Percentiles rank a stretch among this genome's conserved stretches.
These are phyloP conservation scores for Pyrenula massariospora DNA, from an alignment of 495 filamentous ascomycete species.

Conservation along the genomic window DNA sequence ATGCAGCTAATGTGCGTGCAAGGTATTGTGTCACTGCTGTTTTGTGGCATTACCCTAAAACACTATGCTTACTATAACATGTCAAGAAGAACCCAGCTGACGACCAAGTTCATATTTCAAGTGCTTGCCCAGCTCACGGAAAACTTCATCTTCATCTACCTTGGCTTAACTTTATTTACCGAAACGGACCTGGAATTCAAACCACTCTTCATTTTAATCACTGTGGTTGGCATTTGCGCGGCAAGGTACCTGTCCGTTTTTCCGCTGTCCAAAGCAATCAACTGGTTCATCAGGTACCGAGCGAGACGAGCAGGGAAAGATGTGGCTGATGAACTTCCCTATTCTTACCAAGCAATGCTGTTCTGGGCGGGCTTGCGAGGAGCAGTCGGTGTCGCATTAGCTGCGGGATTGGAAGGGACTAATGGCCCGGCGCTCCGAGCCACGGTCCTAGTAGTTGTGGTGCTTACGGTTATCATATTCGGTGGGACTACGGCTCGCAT, in stretches of 20 bases:
- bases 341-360: slow-evolving; percentile 90
- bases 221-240: slow-evolving; percentile 79
- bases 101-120: slow-evolving; percentile 96
- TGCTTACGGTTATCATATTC: slow-evolving; percentile 96
- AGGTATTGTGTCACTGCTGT: slow-evolving; percentile 95
- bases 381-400: slow-evolving; percentile 90
- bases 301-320: slow-evolving; percentile 68
- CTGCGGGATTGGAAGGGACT: slow-evolving; percentile 69
- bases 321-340: slow-evolving; percentile 79
- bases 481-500: slow-evolving; percentile 97
- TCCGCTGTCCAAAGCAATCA: slow-evolving; percentile 78
- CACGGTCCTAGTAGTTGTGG: slow-evolving; percentile 92
- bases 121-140: slow-evolving; percentile 90
- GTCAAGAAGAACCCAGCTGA: slow-evolving; percentile 93
- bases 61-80: slow-evolving; percentile 99
- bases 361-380: slow-evolving; percentile 97
- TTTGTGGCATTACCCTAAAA: slow-evolving; percentile 96
- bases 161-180: slow-evolving; percentile 88
- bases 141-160: slow-evolving; percentile 99
- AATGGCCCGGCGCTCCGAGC: slow-evolving; percentile 73
- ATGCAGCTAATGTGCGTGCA: slow-evolving; percentile 3
- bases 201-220: slow-evolving; percentile 88
- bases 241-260: slow-evolving; percentile 91
- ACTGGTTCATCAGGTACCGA: slow-evolving; percentile 88
- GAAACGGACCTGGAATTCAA: slow-evolving; percentile 80